Base-by-base conservation (phyloP, 2,329 filamentous ascomycete species). In the Colletotrichum scovillei region DNA sequence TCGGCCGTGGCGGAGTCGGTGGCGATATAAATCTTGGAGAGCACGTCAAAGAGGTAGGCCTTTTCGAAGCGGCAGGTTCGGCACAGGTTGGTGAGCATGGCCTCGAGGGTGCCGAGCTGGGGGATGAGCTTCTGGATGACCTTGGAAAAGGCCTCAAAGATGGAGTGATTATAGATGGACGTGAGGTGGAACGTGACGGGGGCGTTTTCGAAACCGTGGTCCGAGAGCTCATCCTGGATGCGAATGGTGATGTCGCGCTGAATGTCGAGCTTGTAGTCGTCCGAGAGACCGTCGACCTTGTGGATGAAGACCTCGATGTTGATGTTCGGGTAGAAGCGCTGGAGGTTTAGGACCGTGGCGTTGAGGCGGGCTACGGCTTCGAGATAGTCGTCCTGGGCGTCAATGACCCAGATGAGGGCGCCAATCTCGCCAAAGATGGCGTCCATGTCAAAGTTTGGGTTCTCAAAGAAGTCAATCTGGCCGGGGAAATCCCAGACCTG, bases 241-340 rank as follows among this genome's bases (percentile, higher is more conserved):
- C 95, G 92, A 81, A 98, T 97, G 65, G 95, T 95, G 75, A 99
- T 97, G 83, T 99, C 97, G 72, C 97, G 93, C 85, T 97, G 97
- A 22, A 97, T 97, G 79, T 99, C 97, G 72, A 95, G 92, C 80
- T 97, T 95, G 87, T 97, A 98, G 82, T 99, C 97, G 77, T 98
- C 97, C 32, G 94, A 97, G 19, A 99, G 88, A n/a, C 95, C 96
- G 81, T 99, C 97, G 42, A 98, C 96, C 83, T 99, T 99, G 88
- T 99, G 97, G 78, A 99, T 97, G 83, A 99, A 98, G 63, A 99
- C 96, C 81, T 98, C 96, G 76, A 99, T 94, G 82, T 98, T 98
- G 84, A 98, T 97, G 80, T 94, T 93, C 2, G 96, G 95, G 80
- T 97, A 98, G 74, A 91, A 92, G 76, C 95, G 92, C 80, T 98